Evolutionary conservation across 108 stramenopile genomes (phyloP).

Genomic region (Poteriospumella lacustris): DNA sequence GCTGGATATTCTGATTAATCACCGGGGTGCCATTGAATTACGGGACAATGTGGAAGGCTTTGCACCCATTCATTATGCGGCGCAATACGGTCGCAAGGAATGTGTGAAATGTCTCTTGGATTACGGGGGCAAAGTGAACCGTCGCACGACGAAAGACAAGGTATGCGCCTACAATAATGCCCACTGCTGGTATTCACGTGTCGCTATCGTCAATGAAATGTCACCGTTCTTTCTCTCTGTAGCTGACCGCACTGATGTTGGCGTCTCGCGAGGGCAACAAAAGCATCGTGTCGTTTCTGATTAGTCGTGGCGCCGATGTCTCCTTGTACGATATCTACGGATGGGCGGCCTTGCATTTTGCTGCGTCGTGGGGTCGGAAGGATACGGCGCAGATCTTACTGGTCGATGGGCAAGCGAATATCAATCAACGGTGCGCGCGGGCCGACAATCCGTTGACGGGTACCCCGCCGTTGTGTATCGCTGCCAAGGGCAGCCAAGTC

Average conservation of each 20-base stretch:
- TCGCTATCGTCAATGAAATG: no score
- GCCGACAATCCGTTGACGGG: not conserved
- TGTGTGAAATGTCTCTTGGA: not conserved
- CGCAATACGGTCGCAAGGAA: not conserved
- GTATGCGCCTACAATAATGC: no score
- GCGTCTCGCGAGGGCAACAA: not conserved
- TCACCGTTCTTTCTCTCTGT: no score
- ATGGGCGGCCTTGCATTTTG: constrained; percentile 1
- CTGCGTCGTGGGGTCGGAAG: constrained; percentile 4
- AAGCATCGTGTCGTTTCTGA: not conserved
- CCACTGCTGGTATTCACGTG: no score
- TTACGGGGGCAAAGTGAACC: not conserved
- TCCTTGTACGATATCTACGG: not conserved
- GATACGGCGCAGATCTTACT: not conserved
- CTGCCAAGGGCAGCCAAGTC: not conserved
- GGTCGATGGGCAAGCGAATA: not conserved
- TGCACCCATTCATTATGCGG: not conserved
- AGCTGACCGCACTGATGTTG: constrained; percentile 11
- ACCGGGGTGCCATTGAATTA: not conserved
- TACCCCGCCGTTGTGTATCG: not conserved
- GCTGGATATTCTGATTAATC: not conserved
- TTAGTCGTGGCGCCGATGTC: not conserved
- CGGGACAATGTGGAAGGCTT: not conserved
- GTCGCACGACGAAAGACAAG: not conserved
- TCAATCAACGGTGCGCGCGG: constrained; percentile 14